A percentile compares a stretch with the other conserved stretches of the same genome.
These are phyloP conservation scores for Saitozyma podzolica DNA, from an alignment of 768 basidiomycete species.

Conservation along the genomic window DNA sequence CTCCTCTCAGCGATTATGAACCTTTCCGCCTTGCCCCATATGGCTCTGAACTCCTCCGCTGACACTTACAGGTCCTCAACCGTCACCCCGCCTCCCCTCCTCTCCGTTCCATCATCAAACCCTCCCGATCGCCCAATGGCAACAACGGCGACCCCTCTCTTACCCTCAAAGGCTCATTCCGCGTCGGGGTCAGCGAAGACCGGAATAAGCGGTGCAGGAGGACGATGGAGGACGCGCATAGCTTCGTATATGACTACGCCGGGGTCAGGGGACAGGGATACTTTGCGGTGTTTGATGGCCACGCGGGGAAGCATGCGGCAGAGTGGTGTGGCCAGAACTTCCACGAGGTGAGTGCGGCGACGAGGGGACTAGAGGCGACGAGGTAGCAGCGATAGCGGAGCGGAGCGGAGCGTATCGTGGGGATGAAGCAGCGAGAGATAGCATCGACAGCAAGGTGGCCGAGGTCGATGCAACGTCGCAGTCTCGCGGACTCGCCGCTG, in stretches of 20 bases:
- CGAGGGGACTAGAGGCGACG: neutral
- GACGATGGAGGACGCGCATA: conserved; percentile 97
- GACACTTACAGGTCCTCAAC: conserved; percentile 63
- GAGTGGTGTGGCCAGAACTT: conserved; percentile 98
- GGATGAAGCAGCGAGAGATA: too few relatives aligned
- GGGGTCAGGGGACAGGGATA: conserved; percentile 91
- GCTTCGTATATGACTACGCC: conserved; percentile 92
- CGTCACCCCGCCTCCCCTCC: conserved; percentile 60
- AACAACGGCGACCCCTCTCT: conserved; percentile 3
- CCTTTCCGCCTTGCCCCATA: neutral
- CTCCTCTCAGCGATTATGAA: neutral
- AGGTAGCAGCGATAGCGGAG: neutral
- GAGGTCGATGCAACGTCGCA: too few relatives aligned
- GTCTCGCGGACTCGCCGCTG: too few relatives aligned
- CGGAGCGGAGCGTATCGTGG: neutral
- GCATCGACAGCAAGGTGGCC: too few relatives aligned
- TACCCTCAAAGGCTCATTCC: conserved; percentile 55
- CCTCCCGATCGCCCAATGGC: conserved; percentile 6
- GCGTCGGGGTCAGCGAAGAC: conserved; percentile 78
- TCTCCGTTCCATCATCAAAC: conserved; percentile 1
- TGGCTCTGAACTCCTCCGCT: neutral
- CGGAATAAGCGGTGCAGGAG: conserved; percentile 74
- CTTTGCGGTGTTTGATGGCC: conserved; percentile 97
- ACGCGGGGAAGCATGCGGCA: conserved; percentile 96
- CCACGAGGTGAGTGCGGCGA: conserved; percentile 64